Base-by-base conservation (phyloP, 345 rosid genomes). In the Eucalyptus regnans region DNA sequence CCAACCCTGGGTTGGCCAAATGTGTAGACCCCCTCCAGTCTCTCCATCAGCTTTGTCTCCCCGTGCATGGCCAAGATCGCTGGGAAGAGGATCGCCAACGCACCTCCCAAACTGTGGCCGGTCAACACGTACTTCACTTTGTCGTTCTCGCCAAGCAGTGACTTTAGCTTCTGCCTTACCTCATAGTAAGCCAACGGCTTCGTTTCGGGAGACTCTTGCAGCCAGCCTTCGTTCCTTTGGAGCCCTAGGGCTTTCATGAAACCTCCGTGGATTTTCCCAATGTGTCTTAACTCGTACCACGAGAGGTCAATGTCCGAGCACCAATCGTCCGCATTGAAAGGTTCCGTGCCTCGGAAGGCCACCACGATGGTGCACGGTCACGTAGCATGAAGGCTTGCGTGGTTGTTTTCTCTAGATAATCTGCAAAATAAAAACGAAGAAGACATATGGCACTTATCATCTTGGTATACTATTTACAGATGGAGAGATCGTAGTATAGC, bases 1-100 rank as follows among this genome's bases (percentile, higher is more conserved):
- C 98, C 97, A 76, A 95, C 92, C 86, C 95, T 93, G 13, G 98
- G 98, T 87, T 96, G 98, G 86, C 97, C 98, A 86, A 92, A 96
- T 4, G 97, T 94, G 90, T 94, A 95, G 52, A 95, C 92, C n/a
- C 97, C 98, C 60, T 94, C 94, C 85, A 95, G 89, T 90, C 92
- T 94, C 85, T 91, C n/a, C 48, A 96, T 71, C 60, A 95, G 83
- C 83, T 29, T 43, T 17, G 62, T 86, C 87, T 96, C 94, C 2
- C 91, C 92, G 48, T 96, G 97, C 87, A 92, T 66, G 6, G 92
- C 96, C 48, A 96, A 87, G 49, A 95, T 88, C 1, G 95, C 95
- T 8, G 92, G 92, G 79, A 95, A 95, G 22, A 95, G 84, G 25
- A 92, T 87, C 31, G 97, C 97, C 17, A 95, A 37, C 20, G 97